A percentile compares a stretch with the other conserved stretches of the same genome.
Evolutionary conservation across 2,329 filamentous ascomycete species (phyloP).

Genomic region (Arthrinium puccinioides): DNA sequence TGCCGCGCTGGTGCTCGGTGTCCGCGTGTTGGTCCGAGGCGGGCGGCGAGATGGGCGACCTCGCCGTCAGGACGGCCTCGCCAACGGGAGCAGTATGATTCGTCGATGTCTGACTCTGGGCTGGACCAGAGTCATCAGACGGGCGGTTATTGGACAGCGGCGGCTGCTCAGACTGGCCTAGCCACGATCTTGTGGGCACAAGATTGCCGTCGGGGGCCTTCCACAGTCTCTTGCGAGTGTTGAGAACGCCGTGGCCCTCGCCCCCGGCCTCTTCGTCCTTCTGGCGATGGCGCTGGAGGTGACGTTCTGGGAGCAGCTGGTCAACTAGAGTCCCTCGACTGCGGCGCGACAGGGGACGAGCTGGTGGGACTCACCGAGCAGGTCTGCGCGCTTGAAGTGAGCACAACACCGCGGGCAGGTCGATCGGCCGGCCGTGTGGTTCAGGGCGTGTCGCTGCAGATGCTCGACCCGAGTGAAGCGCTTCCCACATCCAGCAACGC

Average conservation of each 20-base stretch:
- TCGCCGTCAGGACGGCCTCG: too few species aligned
- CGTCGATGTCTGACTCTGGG: too few species aligned
- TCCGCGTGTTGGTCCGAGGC: constrained; percentile 4
- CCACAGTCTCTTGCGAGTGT: constrained; percentile 50
- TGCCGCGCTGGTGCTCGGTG: constrained; percentile 2
- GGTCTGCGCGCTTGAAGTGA: constrained; percentile 53
- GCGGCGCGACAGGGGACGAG: constrained; percentile 7
- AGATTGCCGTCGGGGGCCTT: constrained; percentile 45
- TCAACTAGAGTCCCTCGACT: too few species aligned
- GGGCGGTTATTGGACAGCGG: too few species aligned
- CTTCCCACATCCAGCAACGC: constrained; percentile 39
- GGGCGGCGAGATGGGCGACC: constrained; percentile 7
- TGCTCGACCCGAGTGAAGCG: constrained; percentile 51
- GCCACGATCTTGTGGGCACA: constrained; percentile 33
- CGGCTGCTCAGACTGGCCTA: constrained; percentile 3
- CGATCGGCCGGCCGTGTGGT: constrained; percentile 44
- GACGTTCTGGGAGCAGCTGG: constrained; percentile 38
- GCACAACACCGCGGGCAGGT: constrained; percentile 53
- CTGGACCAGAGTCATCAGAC: too few species aligned
- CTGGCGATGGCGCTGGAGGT: constrained; percentile 46
- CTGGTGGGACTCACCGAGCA: constrained; percentile 38
- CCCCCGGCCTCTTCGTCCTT: constrained; percentile 49
- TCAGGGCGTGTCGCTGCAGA: constrained; percentile 49
- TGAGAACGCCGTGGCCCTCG: constrained; percentile 39
- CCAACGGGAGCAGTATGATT: too few species aligned